Evolutionary conservation across 2,329 filamentous ascomycete genomes (phyloP).

Genomic region (Calycina marina): DNA sequence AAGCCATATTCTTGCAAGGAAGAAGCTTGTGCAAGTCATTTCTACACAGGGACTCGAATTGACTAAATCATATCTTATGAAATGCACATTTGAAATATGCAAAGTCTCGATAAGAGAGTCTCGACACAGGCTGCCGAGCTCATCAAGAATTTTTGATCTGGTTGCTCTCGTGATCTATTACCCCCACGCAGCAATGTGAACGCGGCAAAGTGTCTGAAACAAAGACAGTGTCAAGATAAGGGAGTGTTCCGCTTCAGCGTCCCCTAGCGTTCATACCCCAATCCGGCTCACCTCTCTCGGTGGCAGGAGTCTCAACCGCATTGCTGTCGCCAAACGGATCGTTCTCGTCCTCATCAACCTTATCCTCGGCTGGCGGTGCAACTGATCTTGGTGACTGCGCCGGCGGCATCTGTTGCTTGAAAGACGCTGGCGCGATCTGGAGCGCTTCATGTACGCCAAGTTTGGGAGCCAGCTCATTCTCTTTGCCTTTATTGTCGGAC

Average conservation of each 20-base stretch:
- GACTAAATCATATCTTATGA: too few species aligned
- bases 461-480: constrained; percentile 12
- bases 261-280: constrained; percentile 6
- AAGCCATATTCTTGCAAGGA: too few species aligned
- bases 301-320: constrained; percentile 16
- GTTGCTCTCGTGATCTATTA: too few species aligned
- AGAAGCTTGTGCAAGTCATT: too few species aligned
- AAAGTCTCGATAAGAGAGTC: too few species aligned
- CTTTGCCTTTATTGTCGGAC: constrained; percentile 14
- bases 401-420: constrained; percentile 7
- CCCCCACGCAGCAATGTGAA: too few species aligned
- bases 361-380: constrained; percentile 14
- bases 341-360: constrained; percentile 22
- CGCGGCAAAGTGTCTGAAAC: too few species aligned
- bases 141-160: too few species aligned
- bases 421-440: constrained; percentile 7
- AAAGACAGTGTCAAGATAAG: not conserved
- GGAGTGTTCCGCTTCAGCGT: too few species aligned
- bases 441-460: constrained; percentile 17
- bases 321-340: constrained; percentile 25
- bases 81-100: too few species aligned
- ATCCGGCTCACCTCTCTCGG: constrained; percentile 15
- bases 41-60: too few species aligned
- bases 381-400: constrained; percentile 14
- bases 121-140: too few species aligned